These are phyloP conservation scores for Tagetes patula DNA, from an alignment of 129 eudicot species.

Conservation along the genomic window DNA sequence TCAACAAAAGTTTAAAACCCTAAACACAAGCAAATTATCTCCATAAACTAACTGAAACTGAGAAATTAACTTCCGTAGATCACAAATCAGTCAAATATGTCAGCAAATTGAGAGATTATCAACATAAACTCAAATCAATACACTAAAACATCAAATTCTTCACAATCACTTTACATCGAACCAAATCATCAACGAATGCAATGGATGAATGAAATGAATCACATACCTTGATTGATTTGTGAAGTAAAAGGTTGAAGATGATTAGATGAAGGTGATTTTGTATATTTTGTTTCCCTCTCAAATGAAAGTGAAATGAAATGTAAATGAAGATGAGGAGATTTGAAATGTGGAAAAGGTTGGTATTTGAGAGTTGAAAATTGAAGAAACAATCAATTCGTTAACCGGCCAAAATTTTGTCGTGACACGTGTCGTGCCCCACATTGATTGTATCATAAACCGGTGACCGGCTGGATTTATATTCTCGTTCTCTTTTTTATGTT, in stretches of 20 bases:
- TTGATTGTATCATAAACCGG: conserved; percentile 19
- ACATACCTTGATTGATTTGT: conserved; percentile 29
- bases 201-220: not conserved
- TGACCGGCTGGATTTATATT: not conserved
- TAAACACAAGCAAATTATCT: not conserved
- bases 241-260: not conserved
- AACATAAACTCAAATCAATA: not conserved
- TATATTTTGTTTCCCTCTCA: not conserved
- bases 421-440: conserved; percentile 24
- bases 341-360: not conserved
- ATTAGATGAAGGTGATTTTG: conserved; percentile 1
- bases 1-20: not conserved
- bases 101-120: not conserved
- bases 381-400: conserved; percentile 30
- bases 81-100: not conserved
- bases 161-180: not conserved
- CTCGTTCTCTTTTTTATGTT: not conserved
- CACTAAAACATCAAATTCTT: not conserved
- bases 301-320: conserved; percentile 23
- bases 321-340: conserved; percentile 24
- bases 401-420: conserved; percentile 24
- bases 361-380: conserved; percentile 12
- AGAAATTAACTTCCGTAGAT: not conserved
- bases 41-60: not conserved
- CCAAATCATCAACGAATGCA: not conserved